phyloP scores from a whole-genome alignment of 305 asterid genomes.

The Fraxinus nigra region DNA sequence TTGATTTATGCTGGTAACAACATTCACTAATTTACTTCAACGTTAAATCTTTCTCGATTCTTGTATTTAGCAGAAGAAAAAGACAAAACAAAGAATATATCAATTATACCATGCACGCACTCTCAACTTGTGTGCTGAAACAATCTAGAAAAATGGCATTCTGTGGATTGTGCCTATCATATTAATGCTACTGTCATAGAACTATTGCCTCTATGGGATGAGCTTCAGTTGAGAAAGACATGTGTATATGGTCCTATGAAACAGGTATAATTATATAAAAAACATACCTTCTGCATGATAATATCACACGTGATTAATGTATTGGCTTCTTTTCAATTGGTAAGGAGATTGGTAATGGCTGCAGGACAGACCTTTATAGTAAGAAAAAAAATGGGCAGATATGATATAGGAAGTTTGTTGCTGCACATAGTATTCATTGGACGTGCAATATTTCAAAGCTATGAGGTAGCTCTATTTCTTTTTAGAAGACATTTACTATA shows the following conservation, averaged over 20 bases:
- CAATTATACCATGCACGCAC: slow-evolving; percentile 2
- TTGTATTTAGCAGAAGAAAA: neutral
- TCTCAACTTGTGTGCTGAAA: slow-evolving; percentile 16
- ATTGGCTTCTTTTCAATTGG: neutral
- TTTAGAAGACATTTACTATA: neutral
- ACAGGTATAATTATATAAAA: neutral
- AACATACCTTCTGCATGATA: slow-evolving; percentile 4
- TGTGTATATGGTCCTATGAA: neutral
- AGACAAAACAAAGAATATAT: neutral
- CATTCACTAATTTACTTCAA: slow-evolving; percentile 17
- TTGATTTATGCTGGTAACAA: slow-evolving; percentile 83
- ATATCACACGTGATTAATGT: slow-evolving; percentile 13
- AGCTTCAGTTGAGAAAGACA: slow-evolving; percentile 12
- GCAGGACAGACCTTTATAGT: neutral
- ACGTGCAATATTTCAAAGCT: neutral
- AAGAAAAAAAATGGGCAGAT: neutral
- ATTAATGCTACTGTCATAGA: slow-evolving; percentile 7
- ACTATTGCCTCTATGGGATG: neutral
- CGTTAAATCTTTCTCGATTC: neutral
- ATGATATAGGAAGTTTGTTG: neutral
- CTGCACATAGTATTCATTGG: neutral
- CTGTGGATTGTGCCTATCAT: neutral
- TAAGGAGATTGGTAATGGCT: neutral
- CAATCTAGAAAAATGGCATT: neutral
- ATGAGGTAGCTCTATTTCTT: neutral